These are phyloP conservation scores for Aspergillus udagawae DNA, from an alignment of 2,329 filamentous ascomycete species.

Conservation along the genomic window DNA sequence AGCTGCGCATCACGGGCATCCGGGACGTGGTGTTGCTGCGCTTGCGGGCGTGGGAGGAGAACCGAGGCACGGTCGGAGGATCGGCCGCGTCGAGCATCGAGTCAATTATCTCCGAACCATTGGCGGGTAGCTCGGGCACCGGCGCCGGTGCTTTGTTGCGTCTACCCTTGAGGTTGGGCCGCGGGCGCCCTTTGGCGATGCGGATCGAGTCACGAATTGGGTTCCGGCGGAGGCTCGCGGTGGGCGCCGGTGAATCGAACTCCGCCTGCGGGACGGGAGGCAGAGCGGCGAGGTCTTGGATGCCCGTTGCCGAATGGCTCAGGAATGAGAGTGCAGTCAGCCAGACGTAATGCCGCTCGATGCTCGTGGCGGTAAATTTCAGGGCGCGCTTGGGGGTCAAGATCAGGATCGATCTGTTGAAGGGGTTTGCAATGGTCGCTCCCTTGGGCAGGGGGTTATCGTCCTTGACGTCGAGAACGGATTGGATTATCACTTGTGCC, in stretches of 20 bases:
- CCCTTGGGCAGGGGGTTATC: slow-evolving; percentile 81
- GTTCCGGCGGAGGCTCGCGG: slow-evolving; percentile 49
- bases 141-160: slow-evolving; percentile 32
- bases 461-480: slow-evolving; percentile 94
- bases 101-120: slow-evolving; percentile 26
- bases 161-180: slow-evolving; percentile 38
- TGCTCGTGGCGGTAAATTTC: slow-evolving; percentile 82
- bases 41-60: slow-evolving; percentile 69
- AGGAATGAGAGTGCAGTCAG: slow-evolving; percentile 91
- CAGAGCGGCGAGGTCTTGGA: slow-evolving; percentile 66
- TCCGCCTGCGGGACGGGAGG: slow-evolving; percentile 50
- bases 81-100: slow-evolving; percentile 42
- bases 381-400: slow-evolving; percentile 87
- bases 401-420: slow-evolving; percentile 92
- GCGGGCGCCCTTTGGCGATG: slow-evolving; percentile 70
- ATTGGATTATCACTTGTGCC: slow-evolving; percentile 78
- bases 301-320: slow-evolving; percentile 77
- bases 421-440: slow-evolving; percentile 52
- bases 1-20: slow-evolving; percentile 68
- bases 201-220: slow-evolving; percentile 84
- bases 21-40: slow-evolving; percentile 84
- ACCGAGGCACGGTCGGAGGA: slow-evolving; percentile 51
- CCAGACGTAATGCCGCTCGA: slow-evolving; percentile 92
- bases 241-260: slow-evolving; percentile 37
- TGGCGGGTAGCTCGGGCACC: slow-evolving; percentile 31